These are phyloP conservation scores for Salix arbutifolia DNA, from an alignment of 345 rosid species.

Conservation along the genomic window DNA sequence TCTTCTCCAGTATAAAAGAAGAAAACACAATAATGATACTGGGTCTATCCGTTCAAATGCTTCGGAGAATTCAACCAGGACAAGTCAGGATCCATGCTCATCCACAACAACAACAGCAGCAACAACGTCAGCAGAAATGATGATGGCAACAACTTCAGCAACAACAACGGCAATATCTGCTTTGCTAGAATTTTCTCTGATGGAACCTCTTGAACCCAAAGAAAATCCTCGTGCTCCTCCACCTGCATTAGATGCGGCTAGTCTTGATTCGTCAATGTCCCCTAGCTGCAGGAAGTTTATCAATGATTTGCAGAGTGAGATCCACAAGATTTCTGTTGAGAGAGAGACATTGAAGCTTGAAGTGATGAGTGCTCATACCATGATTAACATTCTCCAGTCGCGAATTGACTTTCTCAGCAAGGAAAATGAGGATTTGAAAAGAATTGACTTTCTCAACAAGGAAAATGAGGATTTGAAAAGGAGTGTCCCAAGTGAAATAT, in stretches of 20 bases:
- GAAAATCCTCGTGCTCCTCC: slow-evolving; percentile 26
- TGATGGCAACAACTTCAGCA: slow-evolving; percentile 39
- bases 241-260: slow-evolving; percentile 21
- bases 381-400: slow-evolving; percentile 72
- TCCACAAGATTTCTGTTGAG: slow-evolving; percentile 64
- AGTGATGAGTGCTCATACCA: slow-evolving; percentile 75
- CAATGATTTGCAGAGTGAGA: slow-evolving; percentile 53
- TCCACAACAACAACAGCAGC: slow-evolving; percentile 65
- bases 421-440: slow-evolving; percentile 73
- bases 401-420: slow-evolving; percentile 50
- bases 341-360: slow-evolving; percentile 68
- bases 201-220: slow-evolving; percentile 49
- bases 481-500: slow-evolving; percentile 8
- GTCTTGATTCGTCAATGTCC: slow-evolving; percentile 40
- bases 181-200: slow-evolving; percentile 70
- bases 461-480: slow-evolving; percentile 74
- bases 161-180: slow-evolving; percentile 70
- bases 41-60: slow-evolving; percentile 38
- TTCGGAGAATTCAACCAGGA: slow-evolving; percentile 53
- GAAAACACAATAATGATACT: slow-evolving; percentile 48
- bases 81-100: slow-evolving; percentile 58
- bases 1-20: slow-evolving; percentile 65
- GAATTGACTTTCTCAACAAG: slow-evolving; percentile 48
- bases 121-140: slow-evolving; percentile 23
- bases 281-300: slow-evolving; percentile 47